Evolutionary conservation across 1,139 yeast genomes (phyloP).

Genomic region (Kurtzmaniella quercitrusa): DNA sequence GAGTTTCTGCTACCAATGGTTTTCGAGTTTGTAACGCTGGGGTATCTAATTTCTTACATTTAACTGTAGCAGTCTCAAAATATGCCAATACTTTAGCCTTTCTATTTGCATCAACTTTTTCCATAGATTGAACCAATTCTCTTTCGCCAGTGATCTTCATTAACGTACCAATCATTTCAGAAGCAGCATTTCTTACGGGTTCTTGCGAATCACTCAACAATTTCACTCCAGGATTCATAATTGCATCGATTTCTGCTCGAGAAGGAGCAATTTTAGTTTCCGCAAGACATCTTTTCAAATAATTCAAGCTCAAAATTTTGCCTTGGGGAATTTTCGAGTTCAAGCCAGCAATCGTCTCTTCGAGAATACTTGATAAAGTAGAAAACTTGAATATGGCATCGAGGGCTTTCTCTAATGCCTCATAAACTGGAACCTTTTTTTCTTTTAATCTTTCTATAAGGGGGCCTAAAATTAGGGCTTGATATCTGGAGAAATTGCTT

Average conservation of each 20-base stretch:
- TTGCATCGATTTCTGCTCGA: slow-evolving; percentile 49
- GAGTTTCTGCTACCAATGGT: slow-evolving; percentile 10
- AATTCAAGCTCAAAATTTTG: slow-evolving; percentile 64
- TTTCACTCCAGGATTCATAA: slow-evolving; percentile 54
- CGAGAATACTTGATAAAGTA: slow-evolving; percentile 55
- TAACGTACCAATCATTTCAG: slow-evolving; percentile 75
- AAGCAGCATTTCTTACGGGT: slow-evolving; percentile 75
- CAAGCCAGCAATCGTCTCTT: slow-evolving; percentile 56
- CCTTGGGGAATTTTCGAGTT: slow-evolving; percentile 82
- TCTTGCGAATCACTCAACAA: slow-evolving; percentile 79
- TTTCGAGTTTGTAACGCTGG: slow-evolving; percentile 8
- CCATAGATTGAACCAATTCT: slow-evolving; percentile 56
- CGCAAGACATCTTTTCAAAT: slow-evolving; percentile 60
- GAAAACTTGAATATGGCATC: slow-evolving; percentile 57
- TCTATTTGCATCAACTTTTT: slow-evolving; percentile 70
- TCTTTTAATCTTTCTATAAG: slow-evolving; percentile 83
- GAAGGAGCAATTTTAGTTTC: slow-evolving; percentile 48
- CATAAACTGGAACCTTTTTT: slow-evolving; percentile 74
- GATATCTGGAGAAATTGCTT: slow-evolving; percentile 50
- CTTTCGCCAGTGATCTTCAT: slow-evolving; percentile 81
- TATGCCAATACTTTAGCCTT: slow-evolving; percentile 63
- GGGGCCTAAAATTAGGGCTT: slow-evolving; percentile 51
- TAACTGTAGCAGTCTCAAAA: slow-evolving; percentile 54
- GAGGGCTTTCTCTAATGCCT: slow-evolving; percentile 61
- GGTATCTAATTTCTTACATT: slow-evolving; percentile 19